Evolutionary conservation across 306 rosid genomes (phyloP), one percentile per base, ranked within the genome.

Genomic region (Lathyrus oleraceus): DNA sequence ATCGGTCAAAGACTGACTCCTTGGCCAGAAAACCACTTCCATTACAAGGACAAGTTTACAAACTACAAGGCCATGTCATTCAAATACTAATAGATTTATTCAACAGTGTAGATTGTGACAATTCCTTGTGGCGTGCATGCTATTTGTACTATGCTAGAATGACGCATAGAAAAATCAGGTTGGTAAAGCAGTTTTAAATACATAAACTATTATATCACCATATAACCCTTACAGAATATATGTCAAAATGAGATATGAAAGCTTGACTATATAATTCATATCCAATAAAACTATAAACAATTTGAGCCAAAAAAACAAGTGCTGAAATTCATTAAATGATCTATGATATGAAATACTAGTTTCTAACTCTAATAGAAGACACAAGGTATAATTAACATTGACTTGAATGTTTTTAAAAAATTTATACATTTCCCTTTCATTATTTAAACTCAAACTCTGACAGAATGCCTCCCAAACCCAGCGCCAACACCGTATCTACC

Each of bases 361-460:
- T 17, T 54, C 71, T 54, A 39, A 47, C 32, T 54, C 32, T 54
- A 28, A 4, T 15, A 25, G 56, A 59, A 10, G 58, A 45, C 54
- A 70, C 39, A 40, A 3, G 36, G 17, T 40, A 53, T 53, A 49
- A 42, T 13, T 11, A 51, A 12, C 36, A 19, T 25, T 17, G 10
- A 64, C 36, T 15, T 60, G 21, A 25, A 65, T n/a, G 49, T 59
- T n/a, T 10, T 35, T 21, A 12, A 65, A 61, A 49, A 38, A 17
- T 8, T 20, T 8, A 57, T 28, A 66, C 60, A n/a, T 27, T 2
- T 12, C 17, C 42, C 61, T 67, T 51, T 40, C 49, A 15, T 28
- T 63, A 30, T 53, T 69, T 52, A 70, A 64, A 70, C n/a, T 69
- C 62, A 70, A 64, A 70, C 21, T 69, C 35, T 10, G 45, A 58